phyloP scores from a whole-genome alignment of 2,329 filamentous ascomycete species.

The Thielaviopsis punctulata region DNA sequence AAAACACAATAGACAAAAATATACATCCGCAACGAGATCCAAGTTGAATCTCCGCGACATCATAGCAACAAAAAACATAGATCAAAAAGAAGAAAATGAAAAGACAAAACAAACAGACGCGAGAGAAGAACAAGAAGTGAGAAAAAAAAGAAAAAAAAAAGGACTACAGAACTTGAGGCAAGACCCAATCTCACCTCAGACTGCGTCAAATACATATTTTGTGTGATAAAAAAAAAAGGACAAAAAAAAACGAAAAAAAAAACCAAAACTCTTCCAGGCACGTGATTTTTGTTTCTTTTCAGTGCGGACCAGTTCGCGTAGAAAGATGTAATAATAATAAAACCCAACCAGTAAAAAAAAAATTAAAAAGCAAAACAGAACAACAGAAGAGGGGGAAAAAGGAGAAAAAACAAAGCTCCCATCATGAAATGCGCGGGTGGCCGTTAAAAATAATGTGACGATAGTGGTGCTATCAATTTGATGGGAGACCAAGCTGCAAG shows the following conservation, averaged over 20 bases:
- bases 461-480: no score
- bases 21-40: no score
- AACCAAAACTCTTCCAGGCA: neutral
- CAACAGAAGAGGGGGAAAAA: no score
- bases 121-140: neutral
- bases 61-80: neutral
- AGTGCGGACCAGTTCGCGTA: neutral
- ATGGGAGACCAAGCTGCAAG: neutral
- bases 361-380: no score
- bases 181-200: neutral
- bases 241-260: constrained; percentile 3
- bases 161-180: neutral
- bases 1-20: no score
- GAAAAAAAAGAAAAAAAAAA: neutral
- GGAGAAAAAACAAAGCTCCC: neutral
- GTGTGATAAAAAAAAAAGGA: constrained; percentile 3
- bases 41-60: no score
- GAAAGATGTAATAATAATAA: neutral
- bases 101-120: neutral
- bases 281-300: neutral
- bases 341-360: neutral
- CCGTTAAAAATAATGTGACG: neutral
- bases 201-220: neutral
- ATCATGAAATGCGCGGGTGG: neutral
- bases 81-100: neutral